Evolutionary conservation across 306 rosid genomes (phyloP).

Genomic region (Cicer yamashitae): DNA sequence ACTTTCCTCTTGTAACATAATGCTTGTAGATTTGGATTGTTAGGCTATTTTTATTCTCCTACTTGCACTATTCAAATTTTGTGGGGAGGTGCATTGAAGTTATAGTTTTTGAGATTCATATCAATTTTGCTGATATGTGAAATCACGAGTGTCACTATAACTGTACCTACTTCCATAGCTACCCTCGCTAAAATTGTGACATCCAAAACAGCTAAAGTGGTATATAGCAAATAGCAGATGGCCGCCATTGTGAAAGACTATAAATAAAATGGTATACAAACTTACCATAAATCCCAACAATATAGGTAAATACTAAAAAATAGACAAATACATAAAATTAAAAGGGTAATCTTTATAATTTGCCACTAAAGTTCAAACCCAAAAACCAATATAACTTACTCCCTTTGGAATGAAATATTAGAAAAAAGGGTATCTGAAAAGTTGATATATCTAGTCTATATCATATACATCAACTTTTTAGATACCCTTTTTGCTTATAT

Average conservation of each 20-base stretch:
- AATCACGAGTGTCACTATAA: neutral
- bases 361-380: neutral
- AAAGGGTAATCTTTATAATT: neutral
- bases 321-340: neutral
- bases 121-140: slow-evolving; percentile 10
- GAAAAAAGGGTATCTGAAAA: too few relatives aligned
- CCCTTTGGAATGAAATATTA: too few relatives aligned
- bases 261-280: neutral
- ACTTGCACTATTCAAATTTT: slow-evolving; percentile 1
- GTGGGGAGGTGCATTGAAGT: neutral
- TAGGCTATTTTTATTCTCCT: slow-evolving; percentile 8
- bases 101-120: neutral
- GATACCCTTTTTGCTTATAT: too few relatives aligned
- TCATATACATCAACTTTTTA: too few relatives aligned
- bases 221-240: too few relatives aligned
- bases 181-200: neutral
- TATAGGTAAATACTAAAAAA: neutral
- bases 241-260: neutral
- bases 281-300: neutral
- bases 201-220: too few relatives aligned
- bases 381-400: neutral
- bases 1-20: neutral
- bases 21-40: neutral
- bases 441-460: too few relatives aligned
- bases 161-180: neutral